Evolutionary conservation across 768 basidiomycete species (phyloP), one percentile per base, ranked within the genome.

Genomic region (Pleurotus cornucopiae): DNA sequence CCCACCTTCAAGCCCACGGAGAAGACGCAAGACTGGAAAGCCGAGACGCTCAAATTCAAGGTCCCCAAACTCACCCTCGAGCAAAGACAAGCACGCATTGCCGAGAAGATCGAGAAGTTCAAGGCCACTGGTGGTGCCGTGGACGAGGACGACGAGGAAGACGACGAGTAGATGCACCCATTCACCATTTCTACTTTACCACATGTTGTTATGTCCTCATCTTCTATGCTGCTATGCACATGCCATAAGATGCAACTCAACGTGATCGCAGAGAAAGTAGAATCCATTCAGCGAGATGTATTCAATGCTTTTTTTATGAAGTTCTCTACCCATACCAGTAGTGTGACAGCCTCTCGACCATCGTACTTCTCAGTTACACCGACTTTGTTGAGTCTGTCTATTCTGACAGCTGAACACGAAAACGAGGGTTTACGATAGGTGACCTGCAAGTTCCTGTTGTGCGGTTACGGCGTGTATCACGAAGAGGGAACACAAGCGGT

Each of bases 1-100:
- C 96, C 97, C 46, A 72, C 75, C 18, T 95, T 95, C 84, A 86
- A 91, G 72, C 87, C 92, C 49, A 85, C 88, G 39, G 90, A 94
- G 59, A 97, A 98, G 78, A 73, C 86, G 41, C 81, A 81, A 66
- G 91, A 95, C 76, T 98, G 95, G 95, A 93, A 89, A 70, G 79
- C 88, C 30, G 96, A 97, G 73, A 73, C 77, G 57, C 69, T 80
- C 66, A 93, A 95, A 71, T 79, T 81, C 81, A 81, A 82, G 73
- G 73, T 74, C 57, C 61, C 63, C 67, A 90, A 78, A 71, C 87
- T 94, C 69, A 91, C 85, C 38, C 66, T 79, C 63, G 92, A 80
- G 47, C 76, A 96, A 77, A 86, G 94, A 69, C 81, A 84, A 71
- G 85, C 78, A 61, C 81, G 80, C 58, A 92, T 99, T 75, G 84